Evolutionary conservation across 1,139 yeast species (phyloP).

Genomic region (Blastobotrys illinoisensis): DNA sequence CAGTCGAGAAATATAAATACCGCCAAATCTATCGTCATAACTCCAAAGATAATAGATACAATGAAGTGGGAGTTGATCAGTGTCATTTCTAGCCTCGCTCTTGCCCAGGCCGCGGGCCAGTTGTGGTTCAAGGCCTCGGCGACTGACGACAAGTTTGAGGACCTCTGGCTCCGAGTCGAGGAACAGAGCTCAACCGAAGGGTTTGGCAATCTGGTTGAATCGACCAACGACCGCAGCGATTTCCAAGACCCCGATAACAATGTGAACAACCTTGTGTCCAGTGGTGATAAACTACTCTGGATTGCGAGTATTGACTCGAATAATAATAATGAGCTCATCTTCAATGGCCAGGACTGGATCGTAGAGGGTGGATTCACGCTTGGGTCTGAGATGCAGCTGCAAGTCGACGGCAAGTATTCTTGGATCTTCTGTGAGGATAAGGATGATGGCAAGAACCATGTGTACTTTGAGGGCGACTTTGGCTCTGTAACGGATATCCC

Average conservation of each 20-base stretch:
- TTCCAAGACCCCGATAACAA: neutral
- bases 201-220: neutral
- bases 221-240: neutral
- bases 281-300: neutral
- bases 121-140: neutral
- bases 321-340: neutral
- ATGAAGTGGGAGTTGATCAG: neutral
- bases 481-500: neutral
- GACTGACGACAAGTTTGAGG: neutral
- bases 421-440: neutral
- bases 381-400: neutral
- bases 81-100: neutral
- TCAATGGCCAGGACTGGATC: neutral
- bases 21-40: neutral
- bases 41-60: no score
- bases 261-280: neutral
- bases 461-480: neutral
- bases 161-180: neutral
- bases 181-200: neutral
- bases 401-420: neutral
- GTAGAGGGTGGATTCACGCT: neutral
- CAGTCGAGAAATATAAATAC: neutral
- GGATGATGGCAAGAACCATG: neutral
- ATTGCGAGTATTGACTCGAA: neutral
- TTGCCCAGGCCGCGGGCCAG: neutral